Base-by-base conservation (phyloP, 2,329 filamentous ascomycete genomes). In the Beauveria scarabaeidicola region DNA sequence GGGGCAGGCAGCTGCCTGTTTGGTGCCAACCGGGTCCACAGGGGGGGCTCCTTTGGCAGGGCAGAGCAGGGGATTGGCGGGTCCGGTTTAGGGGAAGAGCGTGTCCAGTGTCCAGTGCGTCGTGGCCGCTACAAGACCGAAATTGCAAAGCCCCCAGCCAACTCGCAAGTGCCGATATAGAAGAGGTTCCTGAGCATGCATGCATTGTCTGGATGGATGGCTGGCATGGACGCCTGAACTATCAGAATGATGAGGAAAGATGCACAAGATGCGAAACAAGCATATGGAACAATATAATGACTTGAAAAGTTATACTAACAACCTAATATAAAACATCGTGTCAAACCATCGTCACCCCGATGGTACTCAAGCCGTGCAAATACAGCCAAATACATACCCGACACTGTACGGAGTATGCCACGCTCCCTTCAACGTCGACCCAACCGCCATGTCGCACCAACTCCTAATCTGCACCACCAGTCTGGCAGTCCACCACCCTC, bases 1-100 rank as follows among this genome's bases (percentile, higher is more conserved):
- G 48, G 44, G 48, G 47, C 56, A 3, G 19, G 25, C 48, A 47
- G 56, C 56, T 59, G 56, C 56, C 56, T 40, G 47, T 59, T 59
- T 40, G 48, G 56, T 27, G 38, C 38, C 23, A 58, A 38, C 32
- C 46, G 19, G 25, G 55, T 29, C 32, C 32, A 36, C 32, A 36
- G 32, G 32, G 32, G 32, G 29, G 32, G 32, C 11, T 36, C 32
- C 15, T 36, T 36, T 36, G 32, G 32, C 32, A 36, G 32, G 32
- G 32, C 32, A 15, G 32, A 36, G 32, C 32, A 36, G 32, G 32
- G 32, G 32, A 36, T 36, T 36, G 32, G 32, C 32, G 32, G 32
- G 32, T 15, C 32, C 32, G 11, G 32, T 15, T 36, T 36, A 36
- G 32, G 32, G 11, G 32, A 10, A 36, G 11, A 36, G 32, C 32